Percentiles rank a stretch among this genome's conserved stretches.
These are phyloP conservation scores for Cutaneotrichosporon mucoides DNA, from an alignment of 1,284 basidiomycete genomes.

Conservation along the genomic window DNA sequence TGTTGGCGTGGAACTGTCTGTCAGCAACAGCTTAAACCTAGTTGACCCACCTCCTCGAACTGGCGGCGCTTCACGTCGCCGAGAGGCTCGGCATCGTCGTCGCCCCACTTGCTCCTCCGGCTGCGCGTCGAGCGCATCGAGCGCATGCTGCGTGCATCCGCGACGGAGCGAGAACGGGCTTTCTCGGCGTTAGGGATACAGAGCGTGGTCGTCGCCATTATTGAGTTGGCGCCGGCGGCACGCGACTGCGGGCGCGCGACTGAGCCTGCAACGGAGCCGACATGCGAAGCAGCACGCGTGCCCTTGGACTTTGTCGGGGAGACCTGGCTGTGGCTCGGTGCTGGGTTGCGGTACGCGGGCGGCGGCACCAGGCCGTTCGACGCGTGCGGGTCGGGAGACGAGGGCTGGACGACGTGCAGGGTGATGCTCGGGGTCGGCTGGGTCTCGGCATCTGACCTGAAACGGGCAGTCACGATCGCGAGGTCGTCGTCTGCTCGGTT, in stretches of 20 bases:
- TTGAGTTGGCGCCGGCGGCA: background rate
- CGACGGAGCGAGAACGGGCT: slow-evolving; percentile 10
- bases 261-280: background rate
- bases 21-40: slow-evolving; percentile 12
- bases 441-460: slow-evolving; percentile 26
- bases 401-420: slow-evolving; percentile 17
- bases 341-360: slow-evolving; percentile 1
- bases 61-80: slow-evolving; percentile 36
- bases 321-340: background rate
- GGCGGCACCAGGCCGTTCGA: slow-evolving; percentile 1
- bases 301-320: background rate
- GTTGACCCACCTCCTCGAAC: slow-evolving; percentile 32
- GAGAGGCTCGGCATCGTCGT: slow-evolving; percentile 43
- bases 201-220: slow-evolving; percentile 10
- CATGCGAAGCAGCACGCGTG: background rate
- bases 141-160: slow-evolving; percentile 17
- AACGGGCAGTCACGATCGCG: slow-evolving; percentile 46
- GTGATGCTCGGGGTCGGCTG: slow-evolving; percentile 26
- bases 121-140: slow-evolving; percentile 25
- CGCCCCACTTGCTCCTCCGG: slow-evolving; percentile 39
- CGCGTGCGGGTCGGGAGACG: slow-evolving; percentile 5
- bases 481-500: slow-evolving; percentile 48
- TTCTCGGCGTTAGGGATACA: slow-evolving; percentile 16
- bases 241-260: slow-evolving; percentile 1
- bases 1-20: slow-evolving; percentile 69